A percentile compares a stretch with the other conserved stretches of the same genome.
phyloP scores from a whole-genome alignment of 768 basidiomycete species.

The Gymnopilus junonius region DNA sequence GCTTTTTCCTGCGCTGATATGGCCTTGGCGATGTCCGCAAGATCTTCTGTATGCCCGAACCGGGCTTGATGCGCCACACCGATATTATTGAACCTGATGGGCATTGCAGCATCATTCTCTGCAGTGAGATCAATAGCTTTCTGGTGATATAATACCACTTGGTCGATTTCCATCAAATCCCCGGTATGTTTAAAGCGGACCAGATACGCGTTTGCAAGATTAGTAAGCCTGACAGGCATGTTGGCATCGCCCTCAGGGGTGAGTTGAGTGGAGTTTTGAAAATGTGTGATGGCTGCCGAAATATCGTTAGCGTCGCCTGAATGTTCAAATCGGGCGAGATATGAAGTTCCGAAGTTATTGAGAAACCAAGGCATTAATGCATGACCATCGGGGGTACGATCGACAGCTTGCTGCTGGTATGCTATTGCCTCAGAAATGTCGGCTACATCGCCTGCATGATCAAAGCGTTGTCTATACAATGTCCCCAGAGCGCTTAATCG shows the following conservation, averaged over 20 bases:
- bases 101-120: not conserved
- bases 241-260: not conserved
- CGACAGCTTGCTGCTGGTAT: constrained; percentile 6
- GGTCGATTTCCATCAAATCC: not conserved
- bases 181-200: not conserved
- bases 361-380: constrained; percentile 1
- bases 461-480: constrained; percentile 14
- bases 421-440: constrained; percentile 12
- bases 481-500: constrained; percentile 10
- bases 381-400: constrained; percentile 19
- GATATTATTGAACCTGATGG: not conserved
- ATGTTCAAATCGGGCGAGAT: not conserved
- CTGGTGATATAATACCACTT: not conserved
- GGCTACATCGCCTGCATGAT: constrained; percentile 4
- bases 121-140: not conserved
- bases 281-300: not conserved
- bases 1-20: not conserved
- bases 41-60: not conserved
- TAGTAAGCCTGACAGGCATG: not conserved
- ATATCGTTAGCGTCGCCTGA: not conserved
- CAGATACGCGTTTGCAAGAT: not conserved
- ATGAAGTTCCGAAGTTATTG: constrained; percentile 13
- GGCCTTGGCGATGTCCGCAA: not conserved
- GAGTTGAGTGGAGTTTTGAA: not conserved
- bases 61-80: not conserved